phyloP scores from a whole-genome alignment of 164 flowering plant genomes.

The Macadamia tetraphylla region DNA sequence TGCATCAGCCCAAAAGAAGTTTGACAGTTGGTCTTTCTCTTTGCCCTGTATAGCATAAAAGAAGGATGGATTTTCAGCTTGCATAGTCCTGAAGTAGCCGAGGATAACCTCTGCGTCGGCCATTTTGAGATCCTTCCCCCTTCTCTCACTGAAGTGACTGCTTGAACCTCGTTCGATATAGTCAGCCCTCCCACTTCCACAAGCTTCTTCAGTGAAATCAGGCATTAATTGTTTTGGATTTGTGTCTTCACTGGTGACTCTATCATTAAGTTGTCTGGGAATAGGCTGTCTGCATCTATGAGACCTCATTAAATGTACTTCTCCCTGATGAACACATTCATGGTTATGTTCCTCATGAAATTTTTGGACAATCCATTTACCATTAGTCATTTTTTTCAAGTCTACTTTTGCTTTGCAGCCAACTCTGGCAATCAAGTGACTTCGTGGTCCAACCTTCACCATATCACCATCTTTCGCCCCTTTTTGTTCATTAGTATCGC shows the following conservation, averaged over 20 bases:
- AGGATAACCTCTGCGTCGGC: background rate
- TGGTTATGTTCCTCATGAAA: background rate
- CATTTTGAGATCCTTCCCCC: background rate
- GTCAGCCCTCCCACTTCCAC: background rate
- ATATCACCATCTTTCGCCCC: background rate
- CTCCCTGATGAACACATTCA: background rate
- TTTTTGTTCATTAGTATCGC: background rate
- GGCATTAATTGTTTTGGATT: background rate
- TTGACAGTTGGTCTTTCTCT: background rate
- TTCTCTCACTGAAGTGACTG: background rate
- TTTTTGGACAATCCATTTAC: background rate
- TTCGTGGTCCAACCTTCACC: background rate
- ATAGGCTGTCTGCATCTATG: background rate
- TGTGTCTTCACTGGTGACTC: background rate
- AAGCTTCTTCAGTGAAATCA: background rate
- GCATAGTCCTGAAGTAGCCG: background rate
- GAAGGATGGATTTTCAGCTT: background rate
- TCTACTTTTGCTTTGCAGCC: background rate
- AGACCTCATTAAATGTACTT: background rate
- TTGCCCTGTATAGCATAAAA: background rate
- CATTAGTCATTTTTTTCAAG: background rate
- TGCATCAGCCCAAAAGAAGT: background rate
- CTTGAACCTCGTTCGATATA: background rate
- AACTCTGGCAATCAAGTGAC: background rate
- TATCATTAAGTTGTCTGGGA: background rate